These are phyloP conservation scores for Cronartium ribicola DNA, from an alignment of 1,284 basidiomycete genomes.

Conservation along the genomic window DNA sequence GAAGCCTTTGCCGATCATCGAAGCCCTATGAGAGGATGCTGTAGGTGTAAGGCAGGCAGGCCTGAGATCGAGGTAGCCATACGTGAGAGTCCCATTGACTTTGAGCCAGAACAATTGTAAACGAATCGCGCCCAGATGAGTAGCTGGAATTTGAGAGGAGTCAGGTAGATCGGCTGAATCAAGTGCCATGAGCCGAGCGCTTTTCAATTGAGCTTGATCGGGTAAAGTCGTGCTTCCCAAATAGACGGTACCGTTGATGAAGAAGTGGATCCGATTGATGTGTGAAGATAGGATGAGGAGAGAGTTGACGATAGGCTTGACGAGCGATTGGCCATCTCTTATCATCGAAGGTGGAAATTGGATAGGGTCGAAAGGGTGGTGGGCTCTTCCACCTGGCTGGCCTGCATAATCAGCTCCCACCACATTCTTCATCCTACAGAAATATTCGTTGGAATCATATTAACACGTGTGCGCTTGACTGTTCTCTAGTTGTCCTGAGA, in stretches of 20 bases:
- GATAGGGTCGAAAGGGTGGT: conserved; percentile 13
- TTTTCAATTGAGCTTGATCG: conserved; percentile 10
- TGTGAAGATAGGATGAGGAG: conserved; percentile 34
- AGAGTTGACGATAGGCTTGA: conserved; percentile 8
- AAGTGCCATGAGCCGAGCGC: conserved; percentile 18
- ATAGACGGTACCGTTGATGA: conserved; percentile 28
- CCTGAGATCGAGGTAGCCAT: conserved; percentile 16
- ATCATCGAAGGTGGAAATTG: conserved; percentile 31
- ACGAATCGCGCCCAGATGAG: conserved; percentile 15
- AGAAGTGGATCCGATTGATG: conserved; percentile 23
- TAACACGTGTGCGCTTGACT: conserved; percentile 2
- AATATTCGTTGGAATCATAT: neutral
- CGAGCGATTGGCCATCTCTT: conserved; percentile 9
- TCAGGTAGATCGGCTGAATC: neutral
- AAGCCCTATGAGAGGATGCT: neutral
- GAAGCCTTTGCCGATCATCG: neutral
- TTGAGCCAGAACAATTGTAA: conserved; percentile 24
- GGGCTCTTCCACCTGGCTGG: neutral
- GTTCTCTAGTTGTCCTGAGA: neutral
- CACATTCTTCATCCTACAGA: conserved; percentile 15
- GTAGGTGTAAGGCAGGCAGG: neutral
- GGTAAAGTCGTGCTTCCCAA: conserved; percentile 26
- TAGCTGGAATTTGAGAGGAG: neutral
- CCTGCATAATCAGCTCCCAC: conserved; percentile 25
- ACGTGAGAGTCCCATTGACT: neutral